A percentile compares a stretch with the other conserved stretches of the same genome.
phyloP scores from a whole-genome alignment of 805 yeast genomes.

The Wickerhamomyces sydowiorum region DNA sequence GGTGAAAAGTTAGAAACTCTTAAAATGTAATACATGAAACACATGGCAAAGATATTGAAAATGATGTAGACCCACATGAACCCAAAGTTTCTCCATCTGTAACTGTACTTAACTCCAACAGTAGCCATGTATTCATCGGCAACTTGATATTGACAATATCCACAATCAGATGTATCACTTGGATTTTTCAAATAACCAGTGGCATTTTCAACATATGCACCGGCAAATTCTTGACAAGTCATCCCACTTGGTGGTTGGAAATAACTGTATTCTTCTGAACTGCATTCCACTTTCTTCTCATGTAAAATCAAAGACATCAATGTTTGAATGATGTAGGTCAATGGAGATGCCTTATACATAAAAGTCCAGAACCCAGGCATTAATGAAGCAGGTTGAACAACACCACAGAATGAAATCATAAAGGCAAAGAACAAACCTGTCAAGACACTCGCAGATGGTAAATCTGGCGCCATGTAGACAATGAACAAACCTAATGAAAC shows the following conservation, averaged over 20 bases:
- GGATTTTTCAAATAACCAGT: conserved; percentile 55
- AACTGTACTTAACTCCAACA: conserved; percentile 34
- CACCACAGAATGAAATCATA: conserved; percentile 32
- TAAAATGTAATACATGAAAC: conserved; percentile 27
- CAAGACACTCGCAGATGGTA: conserved; percentile 63
- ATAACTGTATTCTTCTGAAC: conserved; percentile 39
- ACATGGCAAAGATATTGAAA: conserved; percentile 36
- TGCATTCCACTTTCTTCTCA: conserved; percentile 46
- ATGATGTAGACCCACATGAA: conserved; percentile 46
- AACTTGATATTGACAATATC: conserved; percentile 31
- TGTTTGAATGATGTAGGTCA: conserved; percentile 51
- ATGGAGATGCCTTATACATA: conserved; percentile 62
- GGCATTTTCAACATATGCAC: conserved; percentile 32
- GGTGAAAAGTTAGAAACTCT: conserved; percentile 21
- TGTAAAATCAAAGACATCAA: conserved; percentile 45
- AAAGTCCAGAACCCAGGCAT: conserved; percentile 74
- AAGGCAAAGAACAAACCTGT: conserved; percentile 35
- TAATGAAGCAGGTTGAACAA: conserved; percentile 29
- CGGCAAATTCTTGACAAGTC: conserved; percentile 56
- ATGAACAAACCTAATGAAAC: conserved; percentile 43
- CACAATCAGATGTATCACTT: conserved; percentile 33
- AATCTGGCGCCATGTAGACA: conserved; percentile 58
- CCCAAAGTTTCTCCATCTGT: conserved; percentile 61
- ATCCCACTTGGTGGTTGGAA: conserved; percentile 49
- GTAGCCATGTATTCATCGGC: conserved; percentile 35